Percentiles rank a stretch among this genome's conserved stretches.
phyloP scores from a whole-genome alignment of 1,284 basidiomycete species.

The Ustilago loliicola region DNA sequence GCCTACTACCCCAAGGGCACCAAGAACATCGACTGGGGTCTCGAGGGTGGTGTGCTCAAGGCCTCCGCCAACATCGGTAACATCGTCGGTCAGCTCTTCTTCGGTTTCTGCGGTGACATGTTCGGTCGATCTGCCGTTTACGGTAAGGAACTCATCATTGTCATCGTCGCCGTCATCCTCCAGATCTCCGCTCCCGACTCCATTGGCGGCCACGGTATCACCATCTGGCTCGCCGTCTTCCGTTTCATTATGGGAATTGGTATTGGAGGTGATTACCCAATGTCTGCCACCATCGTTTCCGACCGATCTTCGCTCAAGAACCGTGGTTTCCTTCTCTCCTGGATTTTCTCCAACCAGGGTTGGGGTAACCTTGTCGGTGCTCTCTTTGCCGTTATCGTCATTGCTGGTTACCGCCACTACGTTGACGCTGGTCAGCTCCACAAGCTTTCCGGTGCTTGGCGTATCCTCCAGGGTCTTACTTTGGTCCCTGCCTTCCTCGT shows the following conservation, averaged over 20 bases:
- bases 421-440: conserved; percentile 54
- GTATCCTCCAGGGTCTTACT: conserved; percentile 69
- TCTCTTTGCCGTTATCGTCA: conserved; percentile 79
- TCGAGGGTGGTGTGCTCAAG: conserved; percentile 67
- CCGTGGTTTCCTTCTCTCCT: conserved; percentile 60
- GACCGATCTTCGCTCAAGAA: conserved; percentile 62
- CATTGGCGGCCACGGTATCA: conserved; percentile 62
- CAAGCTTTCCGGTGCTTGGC: conserved; percentile 67
- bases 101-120: conserved; percentile 67
- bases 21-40: conserved; percentile 66
- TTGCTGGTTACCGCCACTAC: conserved; percentile 77
- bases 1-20: conserved; percentile 58
- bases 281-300: conserved; percentile 73
- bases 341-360: conserved; percentile 72
- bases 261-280: conserved; percentile 86
- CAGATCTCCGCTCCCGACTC: conserved; percentile 66
- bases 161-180: conserved; percentile 65
- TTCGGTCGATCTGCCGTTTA: conserved; percentile 68
- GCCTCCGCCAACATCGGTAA: conserved; percentile 68
- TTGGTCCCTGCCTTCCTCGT: conserved; percentile 64
- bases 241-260: conserved; percentile 67
- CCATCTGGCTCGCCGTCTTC: conserved; percentile 64
- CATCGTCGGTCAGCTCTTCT: conserved; percentile 64
- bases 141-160: conserved; percentile 66
- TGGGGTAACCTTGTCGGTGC: conserved; percentile 72